A percentile compares a stretch with the other conserved stretches of the same genome.
phyloP scores from a whole-genome alignment of 345 rosid genomes.

The Tarenaya hassleriana region DNA sequence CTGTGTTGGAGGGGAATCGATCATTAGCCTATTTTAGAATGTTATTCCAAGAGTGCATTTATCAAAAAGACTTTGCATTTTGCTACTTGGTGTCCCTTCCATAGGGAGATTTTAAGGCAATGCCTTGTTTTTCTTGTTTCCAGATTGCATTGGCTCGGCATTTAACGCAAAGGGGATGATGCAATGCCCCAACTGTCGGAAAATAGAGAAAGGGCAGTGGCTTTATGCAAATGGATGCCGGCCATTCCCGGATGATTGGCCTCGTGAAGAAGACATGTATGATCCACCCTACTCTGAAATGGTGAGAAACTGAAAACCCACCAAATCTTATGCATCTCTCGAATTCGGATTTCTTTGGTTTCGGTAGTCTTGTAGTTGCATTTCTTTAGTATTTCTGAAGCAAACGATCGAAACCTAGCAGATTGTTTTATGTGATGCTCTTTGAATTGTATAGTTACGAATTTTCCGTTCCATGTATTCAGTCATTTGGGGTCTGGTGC shows the following conservation, averaged over 20 bases:
- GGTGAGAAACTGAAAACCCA: conserved; percentile 36
- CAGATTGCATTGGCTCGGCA: conserved; percentile 35
- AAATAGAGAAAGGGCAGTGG: conserved; percentile 27
- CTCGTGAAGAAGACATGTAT: conserved; percentile 82
- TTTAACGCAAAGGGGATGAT: conserved; percentile 21
- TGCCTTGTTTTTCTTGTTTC: neutral
- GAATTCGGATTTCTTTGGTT: too few relatives aligned
- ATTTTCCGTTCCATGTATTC: conserved; percentile 22
- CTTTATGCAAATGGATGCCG: conserved; percentile 23
- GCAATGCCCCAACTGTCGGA: conserved; percentile 32
- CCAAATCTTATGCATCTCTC: too few relatives aligned
- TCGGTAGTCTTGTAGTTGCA: too few relatives aligned
- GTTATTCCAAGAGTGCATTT: too few relatives aligned
- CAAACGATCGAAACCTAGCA: too few relatives aligned
- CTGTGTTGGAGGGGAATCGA: too few relatives aligned
- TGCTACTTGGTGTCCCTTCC: too few relatives aligned
- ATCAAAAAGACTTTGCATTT: too few relatives aligned
- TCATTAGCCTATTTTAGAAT: too few relatives aligned
- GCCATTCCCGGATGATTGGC: conserved; percentile 83
- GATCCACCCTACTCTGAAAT: conserved; percentile 75
- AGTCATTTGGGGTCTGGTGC: conserved; percentile 95
- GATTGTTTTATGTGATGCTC: neutral
- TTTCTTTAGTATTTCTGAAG: neutral
- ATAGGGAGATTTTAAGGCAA: too few relatives aligned
- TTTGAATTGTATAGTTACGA: neutral